Base-by-base conservation (phyloP, 1,284 basidiomycete species). In the Malassezia globosa region DNA sequence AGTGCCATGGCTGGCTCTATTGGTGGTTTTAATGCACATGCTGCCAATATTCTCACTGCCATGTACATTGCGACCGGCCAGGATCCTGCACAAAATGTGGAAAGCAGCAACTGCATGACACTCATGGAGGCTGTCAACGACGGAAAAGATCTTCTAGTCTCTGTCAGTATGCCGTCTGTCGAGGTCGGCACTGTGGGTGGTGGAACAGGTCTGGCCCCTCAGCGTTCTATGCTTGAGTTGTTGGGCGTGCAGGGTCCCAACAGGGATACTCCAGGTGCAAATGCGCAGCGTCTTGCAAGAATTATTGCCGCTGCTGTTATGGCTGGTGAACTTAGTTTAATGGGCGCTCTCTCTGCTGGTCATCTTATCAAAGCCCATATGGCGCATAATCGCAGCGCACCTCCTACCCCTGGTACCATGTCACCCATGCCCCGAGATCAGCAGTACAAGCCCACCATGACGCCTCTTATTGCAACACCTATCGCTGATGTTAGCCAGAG, bases 31-130 rank as follows among this genome's bases (percentile, higher is more conserved):
- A 99, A 99, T 74, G 94, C 94, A 5, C 94, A 99, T 74, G 90
- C 92, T 5, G 85, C 89, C 58, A 97, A 97, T 74, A 97, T 96
- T 63, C 76, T 97, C 52, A 96, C 94, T 1, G 76, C 94, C 6
- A 78, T 97, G 59, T 97, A 85, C 77, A 76, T 99, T 54, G 94
- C 94, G 16, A 92, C 88, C 38, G 94, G 94, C 19, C 94, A 99
- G 76, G 94, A 99, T 69, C 94, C 94, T 2, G 94, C 94, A 14
- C 92, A 97, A 77, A 95, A 96, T 73, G 92, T 99, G 21, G 94
- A 95, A 76, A 90, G 86, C 56, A 92, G 88, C 44, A 92, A 87
- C 72, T 99, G 94, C 74, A 95, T 99, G 77, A 97, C 90, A 6
- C 76, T 94, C 42, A 96, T 96, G 90, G 94, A 99, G 74, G 82